Percentiles rank a stretch among this genome's conserved stretches.
Evolutionary conservation across 495 filamentous ascomycete species (phyloP).

Genomic region (Xylaria grammica): DNA sequence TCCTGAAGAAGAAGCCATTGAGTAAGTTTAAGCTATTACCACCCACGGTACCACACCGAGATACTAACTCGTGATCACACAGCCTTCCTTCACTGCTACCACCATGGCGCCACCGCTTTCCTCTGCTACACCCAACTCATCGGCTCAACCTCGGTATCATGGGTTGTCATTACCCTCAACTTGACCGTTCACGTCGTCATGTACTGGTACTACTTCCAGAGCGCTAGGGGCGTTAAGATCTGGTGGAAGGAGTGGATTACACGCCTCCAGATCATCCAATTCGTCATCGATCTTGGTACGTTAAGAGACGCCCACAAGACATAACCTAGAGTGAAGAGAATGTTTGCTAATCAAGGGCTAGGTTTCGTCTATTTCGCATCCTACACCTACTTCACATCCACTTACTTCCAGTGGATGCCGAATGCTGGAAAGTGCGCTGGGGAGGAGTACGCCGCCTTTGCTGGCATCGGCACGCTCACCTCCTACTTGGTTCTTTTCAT

Average conservation of each 20-base stretch:
- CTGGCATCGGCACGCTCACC: conserved; percentile 87
- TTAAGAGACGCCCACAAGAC: neutral
- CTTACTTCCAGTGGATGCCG: conserved; percentile 87
- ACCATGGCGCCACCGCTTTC: conserved; percentile 82
- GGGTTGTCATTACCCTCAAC: conserved; percentile 80
- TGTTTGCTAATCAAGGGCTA: conserved; percentile 40
- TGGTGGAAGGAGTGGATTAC: conserved; percentile 95
- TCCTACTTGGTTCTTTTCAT: conserved; percentile 98
- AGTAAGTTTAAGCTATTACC: conserved; percentile 53
- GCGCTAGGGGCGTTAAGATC: conserved; percentile 77
- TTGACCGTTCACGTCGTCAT: conserved; percentile 79
- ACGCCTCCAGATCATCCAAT: conserved; percentile 82
- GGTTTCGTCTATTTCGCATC: conserved; percentile 95
- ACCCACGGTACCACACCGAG: neutral
- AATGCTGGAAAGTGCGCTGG: conserved; percentile 86
- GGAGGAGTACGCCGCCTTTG: conserved; percentile 96
- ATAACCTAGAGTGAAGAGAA: too few relatives aligned
- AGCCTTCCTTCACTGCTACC: conserved; percentile 89
- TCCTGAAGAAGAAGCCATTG: conserved; percentile 86
- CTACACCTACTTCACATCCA: conserved; percentile 91
- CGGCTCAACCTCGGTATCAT: conserved; percentile 77
- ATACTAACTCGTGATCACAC: conserved; percentile 10
- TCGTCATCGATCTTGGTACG: conserved; percentile 79
- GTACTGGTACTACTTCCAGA: conserved; percentile 85
- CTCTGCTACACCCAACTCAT: conserved; percentile 87